Evolutionary conservation across 257 asterid genomes (phyloP), one percentile per base, ranked within the genome.

Genomic region (Nicotiana noctiflora): DNA sequence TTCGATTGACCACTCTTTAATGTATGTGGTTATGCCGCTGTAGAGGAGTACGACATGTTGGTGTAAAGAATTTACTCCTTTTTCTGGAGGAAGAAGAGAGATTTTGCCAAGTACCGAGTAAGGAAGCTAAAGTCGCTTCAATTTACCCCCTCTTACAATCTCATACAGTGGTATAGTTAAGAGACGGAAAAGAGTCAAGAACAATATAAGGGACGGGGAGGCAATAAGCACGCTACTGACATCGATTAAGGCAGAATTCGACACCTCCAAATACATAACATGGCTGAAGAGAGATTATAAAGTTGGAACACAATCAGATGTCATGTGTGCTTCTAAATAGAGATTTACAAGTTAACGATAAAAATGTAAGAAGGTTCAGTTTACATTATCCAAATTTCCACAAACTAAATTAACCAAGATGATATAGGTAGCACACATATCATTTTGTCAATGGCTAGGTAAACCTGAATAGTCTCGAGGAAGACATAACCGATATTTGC

Each of bases 321-420:
- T 1, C 29, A 46, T 72, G 37, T 72, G 1, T 65, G 75, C 75
- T 14, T 70, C 14, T 46, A 46, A 21, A 72, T 60, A 72, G 7
- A 23, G 78, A 74, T 74, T 7, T 74, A 74, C 61, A 74, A 72
- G 78, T 46, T 70, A 40, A 34, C 5, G 19, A 68, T 31, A 68
- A 44, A 67, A 40, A n/a, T 44, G 34, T 19, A 15, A 65, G 13
- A 21, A 6, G 14, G 37, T 72, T 25, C 77, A 72, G 77, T 72
- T 70, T 13, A 49, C 15, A 23, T 23, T n/a, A 72, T 21, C 60
- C 77, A 72, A 13, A 46, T 21, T 53, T 56, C 82, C 72, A 51
- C 59, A 37, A 8, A 76, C 81, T 80, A 53, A 7, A 31, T 46
- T 57, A 44, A 84, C 76, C 79, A 68, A 61, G 83, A 79, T 72